Percentiles rank a stretch among this genome's conserved stretches.
phyloP scores from a whole-genome alignment of 495 filamentous ascomycete genomes.

The Trichodelitschia bisporula region DNA sequence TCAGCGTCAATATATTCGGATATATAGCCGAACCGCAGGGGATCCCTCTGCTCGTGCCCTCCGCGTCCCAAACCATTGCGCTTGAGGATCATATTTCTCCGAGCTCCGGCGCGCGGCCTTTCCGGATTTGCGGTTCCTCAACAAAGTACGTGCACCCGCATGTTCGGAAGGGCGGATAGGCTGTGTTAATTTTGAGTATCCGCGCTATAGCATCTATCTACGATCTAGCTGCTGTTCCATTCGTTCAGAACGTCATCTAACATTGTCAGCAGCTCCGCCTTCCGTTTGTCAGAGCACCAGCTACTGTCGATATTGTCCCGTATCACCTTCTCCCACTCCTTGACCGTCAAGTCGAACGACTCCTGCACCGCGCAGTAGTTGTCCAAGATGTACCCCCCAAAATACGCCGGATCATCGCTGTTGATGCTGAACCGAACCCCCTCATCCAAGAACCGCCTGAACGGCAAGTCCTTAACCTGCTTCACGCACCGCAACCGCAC shows the following conservation, averaged over 20 bases:
- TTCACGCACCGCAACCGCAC: conserved; percentile 34
- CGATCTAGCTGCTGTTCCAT: conserved; percentile 1
- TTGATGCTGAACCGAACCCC: conserved; percentile 23
- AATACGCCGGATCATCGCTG: conserved; percentile 51
- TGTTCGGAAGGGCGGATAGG: no score
- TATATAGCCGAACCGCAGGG: no score
- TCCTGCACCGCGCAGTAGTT: conserved; percentile 59
- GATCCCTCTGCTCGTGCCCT: no score
- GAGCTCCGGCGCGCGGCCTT: no score
- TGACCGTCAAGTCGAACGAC: conserved; percentile 31
- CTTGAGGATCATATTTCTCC: no score
- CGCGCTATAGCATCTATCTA: no score
- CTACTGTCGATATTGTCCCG: conserved; percentile 37
- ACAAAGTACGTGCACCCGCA: no score
- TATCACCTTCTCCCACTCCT: conserved; percentile 41
- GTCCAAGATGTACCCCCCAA: conserved; percentile 51
- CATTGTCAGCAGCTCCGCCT: conserved; percentile 16
- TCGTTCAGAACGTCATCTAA: conserved; percentile 9
- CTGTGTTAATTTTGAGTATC: no score
- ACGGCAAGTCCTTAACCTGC: conserved; percentile 31
- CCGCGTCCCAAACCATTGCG: no score
- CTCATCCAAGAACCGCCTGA: conserved; percentile 35
- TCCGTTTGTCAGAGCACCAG: conserved; percentile 24
- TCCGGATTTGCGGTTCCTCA: no score
- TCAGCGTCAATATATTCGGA: no score